A percentile compares a stretch with the other conserved stretches of the same genome.
These are phyloP conservation scores for Cylindrotheca closterium DNA, from an alignment of 108 stramenopile genomes.

Conservation along the genomic window DNA sequence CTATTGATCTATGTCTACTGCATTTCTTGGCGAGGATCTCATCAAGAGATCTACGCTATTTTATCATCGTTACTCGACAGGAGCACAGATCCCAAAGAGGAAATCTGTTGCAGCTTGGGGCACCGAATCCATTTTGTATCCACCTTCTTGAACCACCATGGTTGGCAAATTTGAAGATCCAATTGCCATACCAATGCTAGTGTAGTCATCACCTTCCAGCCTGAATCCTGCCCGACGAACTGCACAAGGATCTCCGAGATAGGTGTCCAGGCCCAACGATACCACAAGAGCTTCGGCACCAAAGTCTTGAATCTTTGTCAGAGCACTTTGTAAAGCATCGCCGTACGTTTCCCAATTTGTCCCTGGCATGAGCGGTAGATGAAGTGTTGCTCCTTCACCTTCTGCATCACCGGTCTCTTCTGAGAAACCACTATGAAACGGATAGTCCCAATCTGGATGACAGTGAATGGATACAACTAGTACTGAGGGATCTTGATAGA, in stretches of 20 bases:
- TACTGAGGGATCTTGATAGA: slow-evolving; percentile 60
- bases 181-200: slow-evolving; percentile 54
- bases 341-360: slow-evolving; percentile 64
- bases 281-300: slow-evolving; percentile 54
- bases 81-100: slow-evolving; percentile 27
- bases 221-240: slow-evolving; percentile 67
- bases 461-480: slow-evolving; percentile 76
- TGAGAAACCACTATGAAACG: slow-evolving; percentile 75
- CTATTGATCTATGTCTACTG: no score
- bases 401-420: slow-evolving; percentile 67
- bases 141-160: slow-evolving; percentile 79
- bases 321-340: slow-evolving; percentile 42
- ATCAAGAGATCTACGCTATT: no score
- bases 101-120: slow-evolving; percentile 73
- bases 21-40: no score
- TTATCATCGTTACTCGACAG: no score
- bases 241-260: slow-evolving; percentile 66
- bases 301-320: slow-evolving; percentile 50
- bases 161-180: slow-evolving; percentile 39
- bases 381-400: slow-evolving; percentile 50
- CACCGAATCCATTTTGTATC: slow-evolving; percentile 75
- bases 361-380: slow-evolving; percentile 67
- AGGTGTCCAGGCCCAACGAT: slow-evolving; percentile 78
- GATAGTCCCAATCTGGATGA: slow-evolving; percentile 81
- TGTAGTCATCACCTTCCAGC: slow-evolving; percentile 56